These are phyloP conservation scores for Cornus controversa DNA, from an alignment of 148 eudicot genomes.

Conservation along the genomic window DNA sequence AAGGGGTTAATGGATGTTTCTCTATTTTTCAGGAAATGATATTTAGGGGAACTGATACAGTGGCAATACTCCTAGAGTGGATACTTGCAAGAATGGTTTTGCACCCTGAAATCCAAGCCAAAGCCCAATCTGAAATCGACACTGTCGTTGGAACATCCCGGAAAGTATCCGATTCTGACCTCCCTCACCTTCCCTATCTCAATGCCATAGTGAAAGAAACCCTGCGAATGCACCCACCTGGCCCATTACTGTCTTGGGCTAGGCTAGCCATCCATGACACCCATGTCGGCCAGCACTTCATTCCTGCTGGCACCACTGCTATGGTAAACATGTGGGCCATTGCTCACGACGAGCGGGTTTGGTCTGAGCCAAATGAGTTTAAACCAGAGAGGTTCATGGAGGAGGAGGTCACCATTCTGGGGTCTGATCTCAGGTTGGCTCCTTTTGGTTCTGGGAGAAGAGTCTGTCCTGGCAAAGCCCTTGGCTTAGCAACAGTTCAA, in stretches of 20 bases:
- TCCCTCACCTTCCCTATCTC: slow-evolving; percentile 72
- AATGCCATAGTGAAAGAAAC: slow-evolving; percentile 80
- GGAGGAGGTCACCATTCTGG: slow-evolving; percentile 78
- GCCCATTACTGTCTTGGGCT: slow-evolving; percentile 96
- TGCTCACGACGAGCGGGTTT: slow-evolving; percentile 67
- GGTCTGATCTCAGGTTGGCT: slow-evolving; percentile 73
- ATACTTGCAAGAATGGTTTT: slow-evolving; percentile 87
- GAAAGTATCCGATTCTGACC: slow-evolving; percentile 56
- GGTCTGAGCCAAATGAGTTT: slow-evolving; percentile 65
- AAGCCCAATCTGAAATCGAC: slow-evolving; percentile 78
- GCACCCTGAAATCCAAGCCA: slow-evolving; percentile 87
- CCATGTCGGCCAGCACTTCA: slow-evolving; percentile 58
- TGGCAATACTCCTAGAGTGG: slow-evolving; percentile 87
- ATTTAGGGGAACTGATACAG: slow-evolving; percentile 92
- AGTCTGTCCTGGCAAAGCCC: slow-evolving; percentile 85
- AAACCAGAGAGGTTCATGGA: slow-evolving; percentile 68
- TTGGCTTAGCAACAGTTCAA: slow-evolving; percentile 77
- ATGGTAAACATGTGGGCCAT: slow-evolving; percentile 99
- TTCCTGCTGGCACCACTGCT: slow-evolving; percentile 91
- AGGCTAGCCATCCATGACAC: slow-evolving; percentile 87
- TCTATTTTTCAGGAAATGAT: slow-evolving; percentile 71
- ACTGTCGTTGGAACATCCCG: slow-evolving; percentile 34
- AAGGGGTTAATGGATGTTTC: background rate
- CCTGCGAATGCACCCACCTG: slow-evolving; percentile 87
- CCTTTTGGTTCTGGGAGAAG: slow-evolving; percentile 90